Percentiles rank a stretch among this genome's conserved stretches.
These are phyloP conservation scores for Ophiostoma fasciatum DNA, from an alignment of 2,329 filamentous ascomycete genomes.

Conservation along the genomic window DNA sequence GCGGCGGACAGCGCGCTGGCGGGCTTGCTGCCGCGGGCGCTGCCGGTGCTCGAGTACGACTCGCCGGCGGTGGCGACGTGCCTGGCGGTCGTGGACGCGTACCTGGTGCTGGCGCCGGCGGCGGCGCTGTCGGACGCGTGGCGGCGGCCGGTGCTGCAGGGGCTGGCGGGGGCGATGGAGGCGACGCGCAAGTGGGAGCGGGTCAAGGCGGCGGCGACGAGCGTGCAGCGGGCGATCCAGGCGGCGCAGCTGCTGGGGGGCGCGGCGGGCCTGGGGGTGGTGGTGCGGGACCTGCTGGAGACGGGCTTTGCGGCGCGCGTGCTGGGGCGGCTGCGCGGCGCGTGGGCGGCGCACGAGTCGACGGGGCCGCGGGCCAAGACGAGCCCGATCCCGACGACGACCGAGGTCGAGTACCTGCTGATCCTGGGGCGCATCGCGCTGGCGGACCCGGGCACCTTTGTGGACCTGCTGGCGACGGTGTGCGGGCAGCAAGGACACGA, in stretches of 20 bases:
- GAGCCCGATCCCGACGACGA: slow-evolving; percentile 57
- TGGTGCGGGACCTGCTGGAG: slow-evolving; percentile 50
- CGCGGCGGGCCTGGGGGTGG: slow-evolving; percentile 41
- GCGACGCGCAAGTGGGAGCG: slow-evolving; percentile 43
- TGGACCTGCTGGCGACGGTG: slow-evolving; percentile 32
- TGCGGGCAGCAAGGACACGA: no score
- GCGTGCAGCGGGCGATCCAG: slow-evolving; percentile 51
- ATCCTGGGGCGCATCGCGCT: slow-evolving; percentile 68
- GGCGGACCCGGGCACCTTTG: slow-evolving; percentile 54
- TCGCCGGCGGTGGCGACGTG: slow-evolving; percentile 47
- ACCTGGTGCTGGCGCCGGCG: slow-evolving; percentile 55
- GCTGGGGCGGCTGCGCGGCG: slow-evolving; percentile 49
- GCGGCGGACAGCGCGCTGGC: slow-evolving; percentile 49
- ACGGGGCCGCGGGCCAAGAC: slow-evolving; percentile 55
- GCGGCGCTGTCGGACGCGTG: slow-evolving; percentile 44
- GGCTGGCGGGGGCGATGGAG: slow-evolving; percentile 33
- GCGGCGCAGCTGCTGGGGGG: slow-evolving; percentile 48
- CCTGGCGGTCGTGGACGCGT: slow-evolving; percentile 52
- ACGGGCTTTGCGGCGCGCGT: slow-evolving; percentile 48
- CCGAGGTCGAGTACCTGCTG: slow-evolving; percentile 73
- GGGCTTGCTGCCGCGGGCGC: slow-evolving; percentile 43
- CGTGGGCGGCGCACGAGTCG: slow-evolving; percentile 62
- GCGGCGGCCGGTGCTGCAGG: slow-evolving; percentile 34
- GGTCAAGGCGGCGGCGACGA: slow-evolving; percentile 40
- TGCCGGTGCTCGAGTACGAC: slow-evolving; percentile 52